These are phyloP conservation scores for Croton setiger DNA, from an alignment of 441 rosid species.

Conservation along the genomic window DNA sequence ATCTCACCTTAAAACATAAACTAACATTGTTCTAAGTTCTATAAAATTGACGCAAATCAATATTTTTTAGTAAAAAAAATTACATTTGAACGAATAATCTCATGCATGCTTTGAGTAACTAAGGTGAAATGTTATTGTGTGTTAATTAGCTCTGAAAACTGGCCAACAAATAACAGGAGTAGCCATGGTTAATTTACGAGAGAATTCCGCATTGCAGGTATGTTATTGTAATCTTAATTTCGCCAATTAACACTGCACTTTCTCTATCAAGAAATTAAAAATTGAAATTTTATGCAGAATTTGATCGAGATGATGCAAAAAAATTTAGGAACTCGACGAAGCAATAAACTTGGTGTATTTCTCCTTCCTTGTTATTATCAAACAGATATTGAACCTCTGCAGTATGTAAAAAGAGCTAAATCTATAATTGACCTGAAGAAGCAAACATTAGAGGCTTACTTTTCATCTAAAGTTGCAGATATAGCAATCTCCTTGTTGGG, in stretches of 20 bases:
- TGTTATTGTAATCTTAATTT: background rate
- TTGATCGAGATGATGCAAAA: conserved; percentile 29
- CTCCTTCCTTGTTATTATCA: conserved; percentile 12
- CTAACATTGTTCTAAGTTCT: too few species aligned
- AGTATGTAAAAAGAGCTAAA: conserved; percentile 40
- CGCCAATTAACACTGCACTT: background rate
- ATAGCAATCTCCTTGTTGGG: conserved; percentile 36
- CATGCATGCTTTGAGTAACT: background rate
- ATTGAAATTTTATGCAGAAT: conserved; percentile 28
- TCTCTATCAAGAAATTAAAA: too few species aligned
- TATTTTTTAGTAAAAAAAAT: too few species aligned
- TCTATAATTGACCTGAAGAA: conserved; percentile 46
- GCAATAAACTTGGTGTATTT: conserved; percentile 31
- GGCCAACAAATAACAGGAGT: conserved; percentile 46
- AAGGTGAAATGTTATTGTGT: background rate
- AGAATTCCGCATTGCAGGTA: conserved; percentile 46
- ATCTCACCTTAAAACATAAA: too few species aligned
- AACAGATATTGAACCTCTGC: background rate
- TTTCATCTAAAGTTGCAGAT: conserved; percentile 37
- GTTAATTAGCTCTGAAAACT: conserved; percentile 30
- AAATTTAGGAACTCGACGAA: conserved; percentile 36
- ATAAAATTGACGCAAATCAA: too few species aligned
- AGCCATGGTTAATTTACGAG: conserved; percentile 55
- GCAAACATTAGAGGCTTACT: conserved; percentile 38
- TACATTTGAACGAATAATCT: too few species aligned